Evolutionary conservation across 768 basidiomycete genomes (phyloP).

Genomic region (Tubosaeta brunneosetosa): DNA sequence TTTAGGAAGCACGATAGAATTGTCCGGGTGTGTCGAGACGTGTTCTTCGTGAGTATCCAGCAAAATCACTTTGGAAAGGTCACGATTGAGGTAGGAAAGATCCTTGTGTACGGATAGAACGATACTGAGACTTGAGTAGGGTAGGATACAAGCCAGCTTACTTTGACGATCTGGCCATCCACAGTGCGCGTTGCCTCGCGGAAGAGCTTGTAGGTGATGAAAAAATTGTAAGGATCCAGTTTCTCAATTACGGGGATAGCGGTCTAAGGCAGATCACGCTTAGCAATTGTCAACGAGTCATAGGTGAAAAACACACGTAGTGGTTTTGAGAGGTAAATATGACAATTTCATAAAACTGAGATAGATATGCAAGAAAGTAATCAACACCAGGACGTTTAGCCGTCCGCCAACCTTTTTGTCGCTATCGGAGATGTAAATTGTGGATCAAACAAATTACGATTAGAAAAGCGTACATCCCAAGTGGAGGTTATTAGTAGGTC

Average conservation of each 20-base stretch:
- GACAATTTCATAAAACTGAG: slow-evolving; percentile 97
- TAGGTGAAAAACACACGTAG: slow-evolving; percentile 57
- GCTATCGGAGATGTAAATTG: slow-evolving; percentile 40
- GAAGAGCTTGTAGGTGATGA: slow-evolving; percentile 85
- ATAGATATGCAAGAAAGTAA: slow-evolving; percentile 96
- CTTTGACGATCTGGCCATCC: slow-evolving; percentile 84
- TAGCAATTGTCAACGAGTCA: neutral
- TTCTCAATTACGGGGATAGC: slow-evolving; percentile 86
- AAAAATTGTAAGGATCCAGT: slow-evolving; percentile 90
- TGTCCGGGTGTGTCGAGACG: slow-evolving; percentile 76
- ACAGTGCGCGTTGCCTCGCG: slow-evolving; percentile 84
- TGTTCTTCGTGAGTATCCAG: slow-evolving; percentile 85
- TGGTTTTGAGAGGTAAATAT: slow-evolving; percentile 87
- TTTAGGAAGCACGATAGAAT: slow-evolving; percentile 74
- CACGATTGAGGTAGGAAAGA: slow-evolving; percentile 90
- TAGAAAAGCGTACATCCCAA: slow-evolving; percentile 79
- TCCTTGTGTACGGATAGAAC: slow-evolving; percentile 45
- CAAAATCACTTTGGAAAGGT: slow-evolving; percentile 82
- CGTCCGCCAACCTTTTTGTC: slow-evolving; percentile 93
- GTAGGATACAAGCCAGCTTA: slow-evolving; percentile 21
- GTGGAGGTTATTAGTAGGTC: slow-evolving; percentile 87
- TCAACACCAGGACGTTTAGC: slow-evolving; percentile 97
- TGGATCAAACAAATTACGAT: neutral
- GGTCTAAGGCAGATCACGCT: slow-evolving; percentile 48
- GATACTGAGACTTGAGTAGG: neutral